Base-by-base conservation (phyloP, 495 filamentous ascomycete genomes). In the Penicillium parvum region DNA sequence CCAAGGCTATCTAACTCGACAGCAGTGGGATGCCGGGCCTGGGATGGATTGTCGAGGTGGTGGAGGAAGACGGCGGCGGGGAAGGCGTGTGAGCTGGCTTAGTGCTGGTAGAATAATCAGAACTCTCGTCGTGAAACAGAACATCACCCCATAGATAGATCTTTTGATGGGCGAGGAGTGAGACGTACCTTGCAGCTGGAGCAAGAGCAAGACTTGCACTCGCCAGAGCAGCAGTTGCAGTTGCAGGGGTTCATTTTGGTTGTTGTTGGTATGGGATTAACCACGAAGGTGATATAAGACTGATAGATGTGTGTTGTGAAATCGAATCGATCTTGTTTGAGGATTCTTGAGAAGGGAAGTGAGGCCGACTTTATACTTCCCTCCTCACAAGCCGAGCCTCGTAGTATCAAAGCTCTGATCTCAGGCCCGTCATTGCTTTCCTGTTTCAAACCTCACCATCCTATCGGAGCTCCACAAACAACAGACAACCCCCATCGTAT, bases 181-280 rank as follows among this genome's bases (percentile, higher is more conserved):
- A n/a, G 16, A 49, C 64, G 37, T 64, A 71, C 67, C 19, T 28
- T 53, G 65, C 67, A 71, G 51, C 37, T 49, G 23, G 27, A 35
- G 65, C 69, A 72, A 37, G 67, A 63, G 65, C 69, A 71, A 28
- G 60, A 60, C 45, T 50, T 62, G 65, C 69, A 71, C 43, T 63
- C 47, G 67, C 67, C 71, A 63, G 62, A 69, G 65, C 60, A 70
- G 58, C 62, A 65, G 60, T 60, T 67, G 64, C 69, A 72, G 40
- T 53, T 35, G 63, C 67, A 71, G 64, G 67, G 65, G 61, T 53
- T 57, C 69, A 72, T 72, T 40, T 37, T 69, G 57, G 52, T 47
- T 36, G 39, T 37, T 29, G 40, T 35, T 45, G 42, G 49, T 40
- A 30, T 57, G 52, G 47, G 45, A 32, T 43, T 32, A 42, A 50